Evolutionary conservation across 2,329 filamentous ascomycete genomes (phyloP).

Genomic region (Fusarium paranaense): DNA sequence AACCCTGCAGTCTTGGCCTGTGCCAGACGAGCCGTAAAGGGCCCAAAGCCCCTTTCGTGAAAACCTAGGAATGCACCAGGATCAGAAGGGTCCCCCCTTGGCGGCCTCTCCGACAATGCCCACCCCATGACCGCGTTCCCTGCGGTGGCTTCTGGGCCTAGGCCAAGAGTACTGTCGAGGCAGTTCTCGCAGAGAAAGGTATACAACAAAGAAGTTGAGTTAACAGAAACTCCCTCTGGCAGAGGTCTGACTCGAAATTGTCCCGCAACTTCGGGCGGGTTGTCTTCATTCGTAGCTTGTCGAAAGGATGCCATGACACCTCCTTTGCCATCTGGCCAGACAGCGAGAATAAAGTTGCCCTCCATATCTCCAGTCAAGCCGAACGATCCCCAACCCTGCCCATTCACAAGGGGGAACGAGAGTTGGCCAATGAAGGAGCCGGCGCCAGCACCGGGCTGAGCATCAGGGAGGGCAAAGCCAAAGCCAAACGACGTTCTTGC

Average conservation of each 20-base stretch:
- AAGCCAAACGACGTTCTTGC: conserved; percentile 54
- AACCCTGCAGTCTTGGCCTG: conserved; percentile 9
- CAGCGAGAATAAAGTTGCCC: conserved; percentile 57
- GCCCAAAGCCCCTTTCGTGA: conserved; percentile 48
- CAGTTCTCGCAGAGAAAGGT: not conserved
- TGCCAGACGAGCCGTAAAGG: conserved; percentile 34
- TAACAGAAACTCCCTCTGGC: not conserved
- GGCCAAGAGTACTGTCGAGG: not conserved
- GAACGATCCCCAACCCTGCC: conserved; percentile 59
- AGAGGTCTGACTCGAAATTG: not conserved
- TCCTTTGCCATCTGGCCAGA: conserved; percentile 55
- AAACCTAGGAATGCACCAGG: conserved; percentile 44
- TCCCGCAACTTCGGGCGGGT: not conserved
- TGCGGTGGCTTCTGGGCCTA: conserved; percentile 30
- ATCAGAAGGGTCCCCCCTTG: conserved; percentile 34
- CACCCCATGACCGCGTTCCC: conserved; percentile 51
- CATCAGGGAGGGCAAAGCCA: conserved; percentile 56
- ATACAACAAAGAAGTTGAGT: not conserved
- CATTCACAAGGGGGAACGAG: conserved; percentile 53
- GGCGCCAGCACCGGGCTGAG: conserved; percentile 10
- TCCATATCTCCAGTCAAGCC: conserved; percentile 59
- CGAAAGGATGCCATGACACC: conserved; percentile 57
- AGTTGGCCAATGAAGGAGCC: conserved; percentile 50
- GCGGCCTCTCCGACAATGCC: conserved; percentile 46
- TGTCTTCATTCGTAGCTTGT: conserved; percentile 54